phyloP scores from a whole-genome alignment of 805 yeast genomes.

The Teunomyces barrocoloradensis region DNA sequence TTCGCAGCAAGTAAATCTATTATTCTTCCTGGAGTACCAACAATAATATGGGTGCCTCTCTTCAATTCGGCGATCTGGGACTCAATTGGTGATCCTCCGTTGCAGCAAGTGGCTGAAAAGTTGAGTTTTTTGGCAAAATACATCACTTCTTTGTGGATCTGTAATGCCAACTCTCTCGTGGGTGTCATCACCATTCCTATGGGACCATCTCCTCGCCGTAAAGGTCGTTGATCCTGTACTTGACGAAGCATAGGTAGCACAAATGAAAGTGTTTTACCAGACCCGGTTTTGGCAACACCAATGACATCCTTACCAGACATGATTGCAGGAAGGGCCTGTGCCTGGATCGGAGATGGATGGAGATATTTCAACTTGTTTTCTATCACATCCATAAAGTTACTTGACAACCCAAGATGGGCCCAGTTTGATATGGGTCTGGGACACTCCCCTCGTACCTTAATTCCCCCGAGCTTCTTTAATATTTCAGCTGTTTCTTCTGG shows the following conservation, averaged over 20 bases:
- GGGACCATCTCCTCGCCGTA: conserved; percentile 58
- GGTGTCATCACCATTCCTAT: conserved; percentile 81
- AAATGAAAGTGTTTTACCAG: conserved; percentile 92
- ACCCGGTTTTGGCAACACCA: conserved; percentile 95
- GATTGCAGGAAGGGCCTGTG: conserved; percentile 86
- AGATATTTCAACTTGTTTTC: conserved; percentile 49
- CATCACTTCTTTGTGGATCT: conserved; percentile 66
- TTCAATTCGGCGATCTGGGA: conserved; percentile 78
- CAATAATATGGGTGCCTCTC: conserved; percentile 73
- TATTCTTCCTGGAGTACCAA: conserved; percentile 94
- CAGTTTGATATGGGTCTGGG: conserved; percentile 72
- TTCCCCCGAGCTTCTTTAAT: conserved; percentile 56
- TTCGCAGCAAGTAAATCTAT: conserved; percentile 86
- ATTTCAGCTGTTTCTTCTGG: conserved; percentile 55
- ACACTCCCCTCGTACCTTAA: conserved; percentile 61
- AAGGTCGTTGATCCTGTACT: conserved; percentile 65
- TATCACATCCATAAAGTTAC: conserved; percentile 52
- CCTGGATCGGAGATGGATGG: conserved; percentile 82
- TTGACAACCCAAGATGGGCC: conserved; percentile 79
- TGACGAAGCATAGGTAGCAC: conserved; percentile 83
- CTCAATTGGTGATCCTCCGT: conserved; percentile 86
- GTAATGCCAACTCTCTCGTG: conserved; percentile 87
- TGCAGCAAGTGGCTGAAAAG: conserved; percentile 70
- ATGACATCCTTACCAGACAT: conserved; percentile 89
- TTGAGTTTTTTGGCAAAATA: conserved; percentile 52